These are phyloP conservation scores for Trichosanthes cucumerina DNA, from an alignment of 306 rosid species.

Conservation along the genomic window DNA sequence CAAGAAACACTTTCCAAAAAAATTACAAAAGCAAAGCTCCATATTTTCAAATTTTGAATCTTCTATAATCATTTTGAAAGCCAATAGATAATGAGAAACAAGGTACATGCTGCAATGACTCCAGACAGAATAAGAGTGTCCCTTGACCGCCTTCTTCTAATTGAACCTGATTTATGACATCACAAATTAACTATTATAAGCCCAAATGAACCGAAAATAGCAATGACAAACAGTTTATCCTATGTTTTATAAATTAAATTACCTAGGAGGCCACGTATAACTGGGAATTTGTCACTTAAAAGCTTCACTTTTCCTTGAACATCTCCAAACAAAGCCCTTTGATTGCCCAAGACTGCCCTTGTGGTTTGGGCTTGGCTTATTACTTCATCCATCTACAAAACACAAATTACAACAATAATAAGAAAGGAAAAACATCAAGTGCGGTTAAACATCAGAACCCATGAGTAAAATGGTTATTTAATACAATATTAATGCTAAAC, in stretches of 20 bases:
- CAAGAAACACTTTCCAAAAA: background rate
- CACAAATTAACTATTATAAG: background rate
- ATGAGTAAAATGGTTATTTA: background rate
- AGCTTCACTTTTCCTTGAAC: constrained; percentile 92
- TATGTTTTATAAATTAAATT: constrained; percentile 10
- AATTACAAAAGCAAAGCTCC: background rate
- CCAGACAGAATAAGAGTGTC: constrained; percentile 84
- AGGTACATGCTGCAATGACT: constrained; percentile 90
- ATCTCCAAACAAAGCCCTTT: constrained; percentile 73
- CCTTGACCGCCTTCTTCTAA: constrained; percentile 75
- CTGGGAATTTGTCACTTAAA: constrained; percentile 81
- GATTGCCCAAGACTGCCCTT: constrained; percentile 75
- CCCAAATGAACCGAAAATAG: background rate
- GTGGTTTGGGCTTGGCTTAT: constrained; percentile 99
- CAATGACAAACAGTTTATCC: background rate
- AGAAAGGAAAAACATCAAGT: background rate
- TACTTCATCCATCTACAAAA: constrained; percentile 83
- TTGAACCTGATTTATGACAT: constrained; percentile 49
- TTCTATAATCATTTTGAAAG: constrained; percentile 58
- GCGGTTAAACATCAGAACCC: background rate
- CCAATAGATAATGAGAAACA: constrained; percentile 95
- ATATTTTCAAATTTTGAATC: constrained; percentile 19
- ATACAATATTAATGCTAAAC: background rate
- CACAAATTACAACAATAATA: background rate
- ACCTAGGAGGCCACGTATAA: constrained; percentile 82